Percentiles rank a stretch among this genome's conserved stretches.
Conservation (phyloP, 192 early-diverging fungal species). For the Backusella mclennaniae region DNA sequence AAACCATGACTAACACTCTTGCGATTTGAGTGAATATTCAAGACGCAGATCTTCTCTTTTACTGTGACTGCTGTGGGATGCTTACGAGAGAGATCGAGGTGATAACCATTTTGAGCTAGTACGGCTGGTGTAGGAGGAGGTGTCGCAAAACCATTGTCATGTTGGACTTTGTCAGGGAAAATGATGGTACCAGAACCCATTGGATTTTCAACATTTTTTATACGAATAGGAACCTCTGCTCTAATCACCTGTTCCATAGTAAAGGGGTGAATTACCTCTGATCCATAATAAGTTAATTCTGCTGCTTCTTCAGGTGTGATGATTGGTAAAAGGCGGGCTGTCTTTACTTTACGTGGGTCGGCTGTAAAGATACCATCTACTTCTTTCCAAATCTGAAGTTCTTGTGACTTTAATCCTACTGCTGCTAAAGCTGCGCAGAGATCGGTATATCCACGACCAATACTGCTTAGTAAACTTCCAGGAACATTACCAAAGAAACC, state of each 20-base stretch:
- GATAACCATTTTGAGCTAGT: slow-evolving; percentile 59
- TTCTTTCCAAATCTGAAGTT: slow-evolving; percentile 97
- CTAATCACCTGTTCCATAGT: slow-evolving; percentile 97
- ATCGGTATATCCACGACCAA: slow-evolving; percentile 93
- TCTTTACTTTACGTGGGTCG: slow-evolving; percentile 86
- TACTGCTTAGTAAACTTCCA: slow-evolving; percentile 77
- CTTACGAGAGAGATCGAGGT: slow-evolving; percentile 51
- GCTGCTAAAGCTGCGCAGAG: slow-evolving; percentile 88
- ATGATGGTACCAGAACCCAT: slow-evolving; percentile 83
- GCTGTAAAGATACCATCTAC: slow-evolving; percentile 96
- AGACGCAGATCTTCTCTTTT: slow-evolving; percentile 83
- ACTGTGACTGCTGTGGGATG: slow-evolving; percentile 90
- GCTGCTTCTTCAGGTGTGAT: slow-evolving; percentile 93
- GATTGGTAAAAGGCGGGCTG: slow-evolving; percentile 70
- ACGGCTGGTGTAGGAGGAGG: slow-evolving; percentile 46
- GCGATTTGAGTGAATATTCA: slow-evolving; percentile 92
- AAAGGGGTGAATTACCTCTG: slow-evolving; percentile 89
- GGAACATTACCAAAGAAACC: slow-evolving; percentile 92
- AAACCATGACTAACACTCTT: slow-evolving; percentile 90
- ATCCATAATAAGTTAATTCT: slow-evolving; percentile 90
- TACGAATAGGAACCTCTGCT: slow-evolving; percentile 88
- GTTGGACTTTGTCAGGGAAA: slow-evolving; percentile 57
- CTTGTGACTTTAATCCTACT: slow-evolving; percentile 73
- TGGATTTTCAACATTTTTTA: slow-evolving; percentile 92
- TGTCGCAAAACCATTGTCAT: slow-evolving; percentile 24